Base-by-base conservation (phyloP, 495 filamentous ascomycete species). In the Xylona heveae region DNA sequence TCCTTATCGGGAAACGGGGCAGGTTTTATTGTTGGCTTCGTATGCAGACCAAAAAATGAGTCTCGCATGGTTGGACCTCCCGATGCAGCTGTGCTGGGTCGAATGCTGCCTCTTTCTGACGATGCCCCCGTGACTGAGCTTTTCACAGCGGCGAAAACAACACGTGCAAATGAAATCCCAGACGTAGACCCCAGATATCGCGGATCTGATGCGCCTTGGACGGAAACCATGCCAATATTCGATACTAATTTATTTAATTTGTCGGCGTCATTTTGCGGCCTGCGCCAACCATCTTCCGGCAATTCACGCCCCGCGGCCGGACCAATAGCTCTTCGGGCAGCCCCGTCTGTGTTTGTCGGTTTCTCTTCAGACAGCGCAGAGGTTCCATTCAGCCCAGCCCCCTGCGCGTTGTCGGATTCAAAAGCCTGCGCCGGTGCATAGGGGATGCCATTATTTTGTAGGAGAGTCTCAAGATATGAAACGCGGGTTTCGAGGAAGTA, bases 61-160 rank as follows among this genome's bases (percentile, higher is more conserved):
- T 94, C 85, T 24, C 85, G 68, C 78, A 90, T 90, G 13, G 71
- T 75, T 19, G 75, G 77, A 7, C 68, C 71, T 9, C 39, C 35
- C 18, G 29, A 34, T 24, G 15, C 44, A 10, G 62, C 54, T 34
- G 63, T 58, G 29, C 55, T 65, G 14, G 58, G 57, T 42, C 59
- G 40, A 46, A 58, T 42, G 36, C 61, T 39, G 21, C 62, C 63
- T 17, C 69, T 68, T 39, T 79, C 76, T 2, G 74, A 66, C 7
- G 49, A 44, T n/a, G 44, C 41, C 10, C 49, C 47, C 1, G 53
- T 43, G 1, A 90, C 74, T 0, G 78, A 83, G 35, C 74, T 82
- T 49, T 90, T 85, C 29, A 95, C 79, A 0, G 85, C 85, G 7
- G 85, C 83, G 45, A 93, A 90, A 16, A 95, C 84, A 5, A 95